Base-by-base conservation (phyloP, 768 basidiomycete species). In the Rhizopogon salebrosus region DNA sequence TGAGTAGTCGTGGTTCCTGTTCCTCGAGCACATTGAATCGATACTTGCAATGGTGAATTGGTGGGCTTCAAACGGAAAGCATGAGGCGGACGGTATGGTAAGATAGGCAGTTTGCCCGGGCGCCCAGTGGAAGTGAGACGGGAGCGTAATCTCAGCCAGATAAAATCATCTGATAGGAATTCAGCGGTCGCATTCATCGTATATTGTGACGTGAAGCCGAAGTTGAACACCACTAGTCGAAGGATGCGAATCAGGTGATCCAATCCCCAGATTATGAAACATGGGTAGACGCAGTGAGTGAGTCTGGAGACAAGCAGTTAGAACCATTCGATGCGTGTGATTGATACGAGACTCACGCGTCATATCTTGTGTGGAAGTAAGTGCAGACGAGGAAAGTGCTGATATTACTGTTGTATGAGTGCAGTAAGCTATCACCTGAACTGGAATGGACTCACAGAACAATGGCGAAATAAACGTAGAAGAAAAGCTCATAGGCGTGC, bases 21-120 rank as follows among this genome's bases (percentile, higher is more conserved):
- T 13, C 48, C 4, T 41, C 8, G 9, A 29, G n/a, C 6, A 20
- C 24, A 51, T 41, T 3, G 57, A 54, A 49, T 72, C 64, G 11
- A 72, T 62, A 10, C 69, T 75, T 1, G 80, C 70, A 45, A 84
- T 81, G 0, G 81, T 80, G 62, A 84, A 83, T 7, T 82, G 83
- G 54, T 83, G 81, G 11, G 77, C 67, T 60, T 84, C 76, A 38
- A 76, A 72, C 6, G 76, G 74, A 11, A 71, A 58, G 2, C 55
- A 52, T 14, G 76, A 76, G 6, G 79, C 67, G 7, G 66, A 57
- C 1, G 79, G 79, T 52, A 82, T 67, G 9, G 69, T 71, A 16
- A 84, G 67, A 58, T 74, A 82, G 6, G 71, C 76, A 38, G 71
- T 74, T 61, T 84, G 83, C 2, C 82, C 82, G 0, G 82, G 73